A percentile compares a stretch with the other conserved stretches of the same genome.
phyloP scores from a whole-genome alignment of 1,139 yeast species.

The Lizanozyma gosingica region DNA sequence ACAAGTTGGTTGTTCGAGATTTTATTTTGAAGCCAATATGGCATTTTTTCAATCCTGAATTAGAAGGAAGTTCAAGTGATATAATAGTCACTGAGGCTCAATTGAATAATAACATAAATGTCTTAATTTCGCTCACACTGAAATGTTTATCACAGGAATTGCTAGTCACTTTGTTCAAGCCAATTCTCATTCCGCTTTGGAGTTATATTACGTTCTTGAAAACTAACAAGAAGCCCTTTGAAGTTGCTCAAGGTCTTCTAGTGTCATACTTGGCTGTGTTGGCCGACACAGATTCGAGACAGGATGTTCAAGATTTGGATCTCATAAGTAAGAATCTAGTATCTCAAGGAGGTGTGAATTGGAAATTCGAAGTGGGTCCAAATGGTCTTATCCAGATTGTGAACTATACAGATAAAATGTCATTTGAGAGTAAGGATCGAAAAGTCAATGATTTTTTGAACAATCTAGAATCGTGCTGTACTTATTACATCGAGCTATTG shows the following conservation, averaged over 20 bases:
- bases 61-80: slow-evolving; percentile 4
- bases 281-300: slow-evolving; percentile 14
- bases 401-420: slow-evolving; percentile 2
- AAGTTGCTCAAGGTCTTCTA: slow-evolving; percentile 39
- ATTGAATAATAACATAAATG: slow-evolving; percentile 58
- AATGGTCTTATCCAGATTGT: slow-evolving; percentile 48
- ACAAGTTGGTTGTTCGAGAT: slow-evolving; percentile 45
- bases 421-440: not conserved
- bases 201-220: slow-evolving; percentile 45
- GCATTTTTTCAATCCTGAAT: slow-evolving; percentile 30
- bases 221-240: slow-evolving; percentile 28
- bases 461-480: slow-evolving; percentile 20
- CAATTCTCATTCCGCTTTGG: slow-evolving; percentile 50
- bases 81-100: slow-evolving; percentile 36
- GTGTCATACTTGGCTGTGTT: slow-evolving; percentile 39
- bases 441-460: slow-evolving; percentile 19
- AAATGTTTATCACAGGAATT: slow-evolving; percentile 39
- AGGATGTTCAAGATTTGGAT: slow-evolving; percentile 22
- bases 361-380: slow-evolving; percentile 47
- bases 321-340: slow-evolving; percentile 35
- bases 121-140: slow-evolving; percentile 51
- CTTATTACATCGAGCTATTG: slow-evolving; percentile 37
- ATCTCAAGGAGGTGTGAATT: slow-evolving; percentile 33
- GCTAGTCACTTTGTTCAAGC: slow-evolving; percentile 31
- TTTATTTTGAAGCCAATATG: slow-evolving; percentile 48